Base-by-base conservation (phyloP, 176 grass and related monocot species). In the Microstegium vimineum region DNA sequence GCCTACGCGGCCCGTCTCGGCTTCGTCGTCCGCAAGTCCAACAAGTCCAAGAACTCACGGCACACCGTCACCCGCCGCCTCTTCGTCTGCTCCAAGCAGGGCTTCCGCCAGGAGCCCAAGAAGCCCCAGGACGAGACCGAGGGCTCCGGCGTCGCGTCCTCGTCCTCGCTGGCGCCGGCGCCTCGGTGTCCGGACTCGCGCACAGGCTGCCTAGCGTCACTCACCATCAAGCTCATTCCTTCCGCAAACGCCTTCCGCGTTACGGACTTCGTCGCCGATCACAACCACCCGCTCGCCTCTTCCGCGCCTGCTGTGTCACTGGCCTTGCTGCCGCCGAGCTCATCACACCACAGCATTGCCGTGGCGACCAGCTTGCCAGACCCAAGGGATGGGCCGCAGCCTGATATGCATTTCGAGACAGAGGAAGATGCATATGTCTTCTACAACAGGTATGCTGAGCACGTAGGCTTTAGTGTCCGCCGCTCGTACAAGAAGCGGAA, bases 401-500 rank as follows among this genome's bases (percentile, higher is more conserved):
- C 75, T 0, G 92, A 94, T 76, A 94, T 91, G 92, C 82, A 90
- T 31, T 94, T 94, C 27, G 92, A 94, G 64, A 87, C 86, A 2
- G 92, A 94, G 62, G 92, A 94, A 23, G 92, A 94, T 4, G 92
- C 89, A 0, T 94, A 94, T 37, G 92, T 76, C 23, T 94, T 94
- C 80, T 94, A 94, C 80, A 94, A 94, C 80, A 82, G 87, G 14
- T 94, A 91, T 27, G 92, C 92, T 3, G 89, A 94, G 75, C 92
- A 94, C 14, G 86, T 94, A 15, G 92, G 92, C 32, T 94, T 94
- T 71, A 94, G 92, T 13, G 92, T 94, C 15, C 85, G 92, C 41
- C 89, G 90, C 75, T 94, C 89, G 4, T 94, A 94, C 86, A 94
- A 94, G 83, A 94, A 94, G 76, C 89, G 90, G 62, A 90, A 91